Evolutionary conservation across 2,329 filamentous ascomycete species (phyloP).

Genomic region (Aureobasidium sp.): DNA sequence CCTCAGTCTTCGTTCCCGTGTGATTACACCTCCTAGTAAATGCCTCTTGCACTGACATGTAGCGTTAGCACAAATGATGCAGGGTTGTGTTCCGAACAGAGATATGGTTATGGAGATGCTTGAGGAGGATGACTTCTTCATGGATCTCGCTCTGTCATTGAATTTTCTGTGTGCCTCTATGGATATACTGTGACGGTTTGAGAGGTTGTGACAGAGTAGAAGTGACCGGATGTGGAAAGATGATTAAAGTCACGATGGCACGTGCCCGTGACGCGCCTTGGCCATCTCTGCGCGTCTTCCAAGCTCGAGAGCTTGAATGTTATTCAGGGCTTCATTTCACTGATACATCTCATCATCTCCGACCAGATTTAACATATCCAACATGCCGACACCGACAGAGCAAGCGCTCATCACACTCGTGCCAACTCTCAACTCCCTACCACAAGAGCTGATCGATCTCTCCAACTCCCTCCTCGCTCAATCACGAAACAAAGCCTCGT

Average conservation of each 20-base stretch:
- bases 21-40: no score
- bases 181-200: no score
- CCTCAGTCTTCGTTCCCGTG: background rate
- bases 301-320: background rate
- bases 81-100: no score
- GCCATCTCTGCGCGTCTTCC: background rate
- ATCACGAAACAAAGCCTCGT: slow-evolving; percentile 68
- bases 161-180: no score
- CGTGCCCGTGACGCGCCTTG: slow-evolving; percentile 5
- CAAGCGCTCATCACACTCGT: slow-evolving; percentile 66
- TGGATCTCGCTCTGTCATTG: no score
- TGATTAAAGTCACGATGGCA: background rate
- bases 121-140: no score
- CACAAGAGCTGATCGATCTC: slow-evolving; percentile 62
- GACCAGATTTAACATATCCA: background rate
- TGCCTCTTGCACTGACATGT: no score
- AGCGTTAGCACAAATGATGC: no score
- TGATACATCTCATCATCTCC: background rate
- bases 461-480: slow-evolving; percentile 70
- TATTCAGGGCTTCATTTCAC: background rate
- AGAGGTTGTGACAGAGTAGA: background rate
- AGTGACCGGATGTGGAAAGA: background rate
- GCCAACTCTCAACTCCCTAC: slow-evolving; percentile 64
- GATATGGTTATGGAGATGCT: no score
- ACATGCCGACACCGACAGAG: slow-evolving; percentile 67